These are phyloP conservation scores for Papilionanthe hybrid DNA, from an alignment of 116 monocot genomes.

Conservation along the genomic window DNA sequence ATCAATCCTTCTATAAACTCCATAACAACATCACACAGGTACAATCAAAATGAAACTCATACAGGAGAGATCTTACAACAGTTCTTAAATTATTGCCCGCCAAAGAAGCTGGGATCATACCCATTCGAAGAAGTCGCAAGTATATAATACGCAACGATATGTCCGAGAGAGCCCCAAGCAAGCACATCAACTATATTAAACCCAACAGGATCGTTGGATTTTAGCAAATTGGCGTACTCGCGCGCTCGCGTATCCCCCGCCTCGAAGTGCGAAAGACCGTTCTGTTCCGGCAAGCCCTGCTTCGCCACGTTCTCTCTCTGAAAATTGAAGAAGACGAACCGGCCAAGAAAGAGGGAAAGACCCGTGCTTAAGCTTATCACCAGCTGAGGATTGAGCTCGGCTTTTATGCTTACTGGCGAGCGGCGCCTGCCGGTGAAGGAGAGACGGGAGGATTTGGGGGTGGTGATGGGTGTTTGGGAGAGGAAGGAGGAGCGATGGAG, in stretches of 20 bases:
- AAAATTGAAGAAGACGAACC: slow-evolving; percentile 99
- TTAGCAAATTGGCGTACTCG: slow-evolving; percentile 67
- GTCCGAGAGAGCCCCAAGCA: slow-evolving; percentile 94
- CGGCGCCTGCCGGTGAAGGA: neutral
- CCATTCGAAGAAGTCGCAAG: slow-evolving; percentile 96
- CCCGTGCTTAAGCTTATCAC: slow-evolving; percentile 97
- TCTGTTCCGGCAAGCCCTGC: slow-evolving; percentile 89
- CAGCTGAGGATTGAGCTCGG: slow-evolving; percentile 67
- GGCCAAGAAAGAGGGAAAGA: slow-evolving; percentile 87
- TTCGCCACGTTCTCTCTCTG: slow-evolving; percentile 97
- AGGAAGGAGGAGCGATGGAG: slow-evolving; percentile 49
- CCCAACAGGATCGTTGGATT: slow-evolving; percentile 95
- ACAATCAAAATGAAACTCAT: too few species aligned
- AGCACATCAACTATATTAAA: slow-evolving; percentile 96
- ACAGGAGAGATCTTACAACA: too few species aligned
- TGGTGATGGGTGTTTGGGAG: slow-evolving; percentile 13
- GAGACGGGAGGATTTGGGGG: neutral
- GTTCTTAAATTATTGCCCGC: slow-evolving; percentile 1
- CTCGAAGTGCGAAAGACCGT: slow-evolving; percentile 87
- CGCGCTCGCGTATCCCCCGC: slow-evolving; percentile 83
- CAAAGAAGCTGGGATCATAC: slow-evolving; percentile 82
- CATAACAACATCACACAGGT: too few species aligned
- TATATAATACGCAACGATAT: slow-evolving; percentile 90
- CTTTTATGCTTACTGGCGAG: slow-evolving; percentile 10
- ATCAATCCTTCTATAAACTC: too few species aligned